Evolutionary conservation across 1,284 basidiomycete species (phyloP), one percentile per base, ranked within the genome.

Genomic region (Austroboletus sp.): DNA sequence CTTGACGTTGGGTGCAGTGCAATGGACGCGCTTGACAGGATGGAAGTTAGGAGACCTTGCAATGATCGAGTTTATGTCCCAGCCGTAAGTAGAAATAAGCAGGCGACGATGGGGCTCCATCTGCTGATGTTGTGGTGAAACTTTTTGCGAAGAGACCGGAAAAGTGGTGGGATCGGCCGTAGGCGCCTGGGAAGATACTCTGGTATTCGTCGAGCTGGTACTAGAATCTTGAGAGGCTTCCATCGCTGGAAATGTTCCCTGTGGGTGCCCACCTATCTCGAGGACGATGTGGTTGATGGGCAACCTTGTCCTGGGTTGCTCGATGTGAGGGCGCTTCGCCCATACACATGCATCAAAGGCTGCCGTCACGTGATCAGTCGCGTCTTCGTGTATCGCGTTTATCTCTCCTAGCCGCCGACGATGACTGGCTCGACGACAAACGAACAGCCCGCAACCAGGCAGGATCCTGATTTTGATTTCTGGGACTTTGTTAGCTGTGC

Each of bases 401-500:
- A 6, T 6, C 13, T 6, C 10, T 4, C 1, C 17, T 38, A 31
- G 27, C 19, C 38, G 19, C 2, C 31, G 17, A 46, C 27, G 13
- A 75, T 74, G 73, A 71, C 74, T 12, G 60, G 56, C 45, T 49
- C 61, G 33, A 60, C 65, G 19, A 45, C 40, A 29, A 44, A 54
- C 43, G 47, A 48, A 10, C 45, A 31, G 17, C 6, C 35, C 29
- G 45, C 58, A 6, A 48, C 57, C 13, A 50, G 21, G 30, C 50
- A 46, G 17, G 51, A 59, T 16, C 42, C 60, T 2, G 72, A 74
- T 4, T 73, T 78, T 48, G 79, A 83, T 53, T 83, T 87, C 60
- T 89, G 87, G 86, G 80, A 87, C 42, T 87, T 85, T 53, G 80
- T 87, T 8, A 67, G 67, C 42, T 89, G 86, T 57, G 67, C 75